Conservation (phyloP, 331 rosid genomes). For the Quercus phellos region DNA sequence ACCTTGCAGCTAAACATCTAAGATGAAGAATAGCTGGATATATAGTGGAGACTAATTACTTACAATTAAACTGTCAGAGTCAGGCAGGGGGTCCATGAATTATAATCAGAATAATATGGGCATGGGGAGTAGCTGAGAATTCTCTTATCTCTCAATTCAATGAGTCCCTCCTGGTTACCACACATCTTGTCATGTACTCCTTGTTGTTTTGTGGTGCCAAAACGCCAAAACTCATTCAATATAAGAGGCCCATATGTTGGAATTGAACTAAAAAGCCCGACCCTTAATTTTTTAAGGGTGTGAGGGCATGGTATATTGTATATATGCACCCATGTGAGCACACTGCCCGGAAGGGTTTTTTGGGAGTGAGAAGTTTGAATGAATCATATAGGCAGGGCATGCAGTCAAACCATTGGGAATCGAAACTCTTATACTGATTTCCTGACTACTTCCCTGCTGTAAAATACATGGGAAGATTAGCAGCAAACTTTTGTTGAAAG, state of each 20-base stretch:
- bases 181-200: constrained; percentile 30
- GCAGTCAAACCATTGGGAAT: constrained; percentile 52
- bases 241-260: constrained; percentile 37
- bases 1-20: background rate
- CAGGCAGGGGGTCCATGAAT: constrained; percentile 31
- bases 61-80: background rate
- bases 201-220: constrained; percentile 35
- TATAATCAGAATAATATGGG: constrained; percentile 18
- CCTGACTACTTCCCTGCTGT: background rate
- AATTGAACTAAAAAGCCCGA: constrained; percentile 5
- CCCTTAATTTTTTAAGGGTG: background rate
- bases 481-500: constrained; percentile 39
- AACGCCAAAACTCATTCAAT: constrained; percentile 18
- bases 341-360: constrained; percentile 51
- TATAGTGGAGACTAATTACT: background rate
- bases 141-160: constrained; percentile 12
- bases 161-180: constrained; percentile 25
- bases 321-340: constrained; percentile 47
- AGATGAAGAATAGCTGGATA: background rate
- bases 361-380: constrained; percentile 38
- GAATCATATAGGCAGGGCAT: background rate
- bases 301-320: background rate
- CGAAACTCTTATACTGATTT: constrained; percentile 28
- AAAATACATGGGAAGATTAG: constrained; percentile 23
- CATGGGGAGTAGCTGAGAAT: background rate